A percentile compares a stretch with the other conserved stretches of the same genome.
Conservation (phyloP, 345 rosid species). For the Corymbia maculata region DNA sequence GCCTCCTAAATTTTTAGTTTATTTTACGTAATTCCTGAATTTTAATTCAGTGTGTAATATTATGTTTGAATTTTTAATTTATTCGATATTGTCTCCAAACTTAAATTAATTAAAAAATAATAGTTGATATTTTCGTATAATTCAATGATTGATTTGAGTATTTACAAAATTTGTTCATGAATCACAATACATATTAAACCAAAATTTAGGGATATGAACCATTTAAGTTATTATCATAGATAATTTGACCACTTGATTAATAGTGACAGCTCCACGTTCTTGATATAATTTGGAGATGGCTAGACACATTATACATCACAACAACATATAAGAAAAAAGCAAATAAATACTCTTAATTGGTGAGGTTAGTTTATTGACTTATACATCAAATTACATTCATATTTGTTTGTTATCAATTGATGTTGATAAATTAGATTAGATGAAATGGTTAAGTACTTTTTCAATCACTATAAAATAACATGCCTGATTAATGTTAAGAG, state of each 20-base stretch:
- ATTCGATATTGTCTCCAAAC: no score
- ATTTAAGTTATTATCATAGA: rapidly evolving
- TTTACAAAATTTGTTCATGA: rapidly evolving
- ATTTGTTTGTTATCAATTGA: neutral
- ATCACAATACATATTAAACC: rapidly evolving
- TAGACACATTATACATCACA: neutral
- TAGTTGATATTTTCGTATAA: no score
- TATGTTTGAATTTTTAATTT: no score
- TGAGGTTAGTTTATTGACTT: neutral
- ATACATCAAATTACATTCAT: neutral
- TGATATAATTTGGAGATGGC: rapidly evolving
- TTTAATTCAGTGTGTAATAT: rapidly evolving
- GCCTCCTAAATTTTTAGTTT: rapidly evolving
- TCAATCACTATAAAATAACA: neutral
- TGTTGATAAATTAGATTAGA: neutral
- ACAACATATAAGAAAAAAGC: neutral
- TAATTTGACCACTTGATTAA: neutral
- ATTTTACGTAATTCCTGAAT: rapidly evolving
- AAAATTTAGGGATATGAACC: rapidly evolving
- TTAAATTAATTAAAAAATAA: rapidly evolving
- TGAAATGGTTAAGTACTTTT: neutral
- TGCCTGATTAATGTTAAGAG: neutral
- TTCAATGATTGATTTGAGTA: rapidly evolving
- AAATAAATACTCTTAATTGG: rapidly evolving
- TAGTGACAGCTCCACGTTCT: neutral